A percentile compares a stretch with the other conserved stretches of the same genome.
Conservation (phyloP, 768 basidiomycete species). For the Phlegmacium glaucopus region DNA sequence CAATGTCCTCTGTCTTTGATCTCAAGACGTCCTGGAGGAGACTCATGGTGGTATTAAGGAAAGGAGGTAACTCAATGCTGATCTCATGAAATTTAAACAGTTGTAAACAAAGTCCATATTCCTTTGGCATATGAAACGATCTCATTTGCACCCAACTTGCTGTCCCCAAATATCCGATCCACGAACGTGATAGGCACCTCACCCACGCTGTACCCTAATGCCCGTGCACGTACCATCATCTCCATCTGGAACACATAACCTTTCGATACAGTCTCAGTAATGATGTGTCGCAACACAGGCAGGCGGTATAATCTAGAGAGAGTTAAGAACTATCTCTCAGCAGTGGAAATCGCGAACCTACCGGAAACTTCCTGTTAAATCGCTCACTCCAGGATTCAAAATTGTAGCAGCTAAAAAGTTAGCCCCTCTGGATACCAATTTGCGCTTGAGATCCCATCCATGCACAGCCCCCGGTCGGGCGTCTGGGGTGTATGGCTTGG, state of each 20-base stretch:
- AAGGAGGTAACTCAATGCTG: not conserved
- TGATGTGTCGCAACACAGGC: conserved; percentile 76
- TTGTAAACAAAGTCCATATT: conserved; percentile 75
- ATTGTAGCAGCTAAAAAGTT: conserved; percentile 89
- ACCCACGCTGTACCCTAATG: conserved; percentile 81
- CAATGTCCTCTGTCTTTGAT: conserved; percentile 43
- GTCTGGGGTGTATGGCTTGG: conserved; percentile 53
- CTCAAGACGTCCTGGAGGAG: conserved; percentile 69
- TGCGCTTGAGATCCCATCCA: conserved; percentile 90
- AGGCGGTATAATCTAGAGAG: conserved; percentile 65
- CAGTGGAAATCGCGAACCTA: conserved; percentile 28
- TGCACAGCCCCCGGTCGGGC: conserved; percentile 81
- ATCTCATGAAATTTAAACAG: conserved; percentile 44
- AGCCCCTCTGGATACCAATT: conserved; percentile 83
- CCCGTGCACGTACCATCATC: conserved; percentile 90
- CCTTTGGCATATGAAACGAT: conserved; percentile 85
- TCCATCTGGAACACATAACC: conserved; percentile 99
- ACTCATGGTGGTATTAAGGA: conserved; percentile 36
- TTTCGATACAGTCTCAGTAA: conserved; percentile 78
- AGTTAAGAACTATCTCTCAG: not conserved
- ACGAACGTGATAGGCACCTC: conserved; percentile 95
- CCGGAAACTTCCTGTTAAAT: conserved; percentile 91
- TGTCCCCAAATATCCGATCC: conserved; percentile 90
- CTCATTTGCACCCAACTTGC: conserved; percentile 87
- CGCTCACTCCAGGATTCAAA: conserved; percentile 81